A percentile compares a stretch with the other conserved stretches of the same genome.
Evolutionary conservation across 306 rosid genomes (phyloP).

Genomic region (Pachyrhizus erosus): DNA sequence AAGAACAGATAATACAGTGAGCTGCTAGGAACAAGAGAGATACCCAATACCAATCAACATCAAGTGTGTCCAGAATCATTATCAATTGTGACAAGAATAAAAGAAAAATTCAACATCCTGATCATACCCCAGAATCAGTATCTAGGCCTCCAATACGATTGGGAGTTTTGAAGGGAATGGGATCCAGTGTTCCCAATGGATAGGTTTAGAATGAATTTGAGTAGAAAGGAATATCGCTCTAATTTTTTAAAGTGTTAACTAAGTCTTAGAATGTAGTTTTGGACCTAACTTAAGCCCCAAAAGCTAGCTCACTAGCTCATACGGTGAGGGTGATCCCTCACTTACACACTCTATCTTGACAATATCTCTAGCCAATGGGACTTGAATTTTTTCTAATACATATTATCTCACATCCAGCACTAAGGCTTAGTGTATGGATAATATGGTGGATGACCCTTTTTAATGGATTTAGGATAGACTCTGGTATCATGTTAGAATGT

Average conservation of each 20-base stretch:
- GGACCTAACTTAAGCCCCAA: no score
- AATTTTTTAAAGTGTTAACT: not conserved
- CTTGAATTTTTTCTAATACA: no score
- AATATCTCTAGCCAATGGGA: no score
- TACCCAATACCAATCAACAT: conserved; percentile 30
- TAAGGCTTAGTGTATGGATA: no score
- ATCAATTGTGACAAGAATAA: not conserved
- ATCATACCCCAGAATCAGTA: conserved; percentile 29
- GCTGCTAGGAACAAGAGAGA: conserved; percentile 33
- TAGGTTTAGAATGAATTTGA: not conserved
- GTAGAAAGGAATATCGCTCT: not conserved
- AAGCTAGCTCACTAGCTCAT: no score
- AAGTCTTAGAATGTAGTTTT: no score
- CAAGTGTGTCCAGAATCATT: conserved; percentile 8
- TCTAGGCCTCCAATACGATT: not conserved
- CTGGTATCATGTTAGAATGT: no score
- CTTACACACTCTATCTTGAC: no score
- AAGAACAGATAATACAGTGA: conserved; percentile 48
- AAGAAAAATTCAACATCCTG: conserved; percentile 20
- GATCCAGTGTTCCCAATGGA: not conserved
- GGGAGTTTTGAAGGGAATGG: not conserved
- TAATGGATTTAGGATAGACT: no score
- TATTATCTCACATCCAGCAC: no score
- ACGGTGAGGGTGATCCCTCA: no score
- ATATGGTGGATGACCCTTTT: no score